phyloP scores from a whole-genome alignment of 139 green algal species.

The Microglena sp. region DNA sequence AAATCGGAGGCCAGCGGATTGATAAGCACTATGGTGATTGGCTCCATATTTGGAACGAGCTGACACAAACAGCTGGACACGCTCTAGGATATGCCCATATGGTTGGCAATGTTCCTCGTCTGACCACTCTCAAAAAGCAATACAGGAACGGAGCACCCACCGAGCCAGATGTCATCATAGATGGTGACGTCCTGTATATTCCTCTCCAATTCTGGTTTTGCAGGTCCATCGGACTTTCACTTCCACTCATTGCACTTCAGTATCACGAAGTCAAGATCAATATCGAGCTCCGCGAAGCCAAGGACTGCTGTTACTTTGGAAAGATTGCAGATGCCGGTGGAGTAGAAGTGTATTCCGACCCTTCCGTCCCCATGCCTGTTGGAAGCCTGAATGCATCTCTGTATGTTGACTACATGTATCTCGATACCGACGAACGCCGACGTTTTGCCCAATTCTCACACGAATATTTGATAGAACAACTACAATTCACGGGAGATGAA shows the following conservation, averaged over 20 bases:
- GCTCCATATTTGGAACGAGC: slow-evolving; percentile 18
- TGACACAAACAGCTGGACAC: slow-evolving; percentile 12
- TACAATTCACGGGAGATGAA: slow-evolving; percentile 17
- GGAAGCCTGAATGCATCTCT: slow-evolving; percentile 1
- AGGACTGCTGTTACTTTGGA: slow-evolving; percentile 6
- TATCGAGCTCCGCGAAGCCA: slow-evolving; percentile 5
- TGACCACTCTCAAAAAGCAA: neutral
- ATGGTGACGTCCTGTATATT: slow-evolving; percentile 9
- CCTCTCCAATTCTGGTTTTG: slow-evolving; percentile 21
- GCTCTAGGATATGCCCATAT: slow-evolving; percentile 6
- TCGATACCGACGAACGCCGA: slow-evolving; percentile 15
- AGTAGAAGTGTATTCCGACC: no score
- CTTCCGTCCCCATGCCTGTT: neutral
- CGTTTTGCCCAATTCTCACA: slow-evolving; percentile 6
- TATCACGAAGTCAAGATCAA: slow-evolving; percentile 22
- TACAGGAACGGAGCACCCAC: neutral
- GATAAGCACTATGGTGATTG: slow-evolving; percentile 20
- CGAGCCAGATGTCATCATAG: neutral
- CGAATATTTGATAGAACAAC: slow-evolving; percentile 21
- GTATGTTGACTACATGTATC: slow-evolving; percentile 14
- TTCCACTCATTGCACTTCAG: slow-evolving; percentile 23
- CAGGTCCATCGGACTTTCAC: slow-evolving; percentile 9
- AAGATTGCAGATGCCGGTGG: neutral
- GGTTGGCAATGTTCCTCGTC: slow-evolving; percentile 13
- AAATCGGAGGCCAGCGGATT: slow-evolving; percentile 26